Conservation (phyloP, 2,329 filamentous ascomycete species). For the Colletotrichum sp. region DNA sequence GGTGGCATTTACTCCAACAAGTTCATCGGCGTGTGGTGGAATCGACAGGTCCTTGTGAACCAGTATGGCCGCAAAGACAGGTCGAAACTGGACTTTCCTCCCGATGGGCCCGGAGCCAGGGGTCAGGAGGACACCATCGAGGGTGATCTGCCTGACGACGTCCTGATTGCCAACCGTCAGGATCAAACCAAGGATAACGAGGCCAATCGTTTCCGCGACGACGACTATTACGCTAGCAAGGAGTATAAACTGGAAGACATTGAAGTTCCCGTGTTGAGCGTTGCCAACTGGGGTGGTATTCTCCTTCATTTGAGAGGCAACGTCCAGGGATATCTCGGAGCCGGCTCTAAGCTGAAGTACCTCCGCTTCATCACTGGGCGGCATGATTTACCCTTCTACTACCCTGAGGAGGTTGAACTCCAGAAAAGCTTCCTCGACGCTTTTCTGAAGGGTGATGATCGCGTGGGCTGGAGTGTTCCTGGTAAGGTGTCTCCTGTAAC, state of each 20-base stretch:
- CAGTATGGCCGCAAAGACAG: constrained; percentile 68
- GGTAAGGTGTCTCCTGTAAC: constrained; percentile 66
- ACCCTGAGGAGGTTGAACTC: constrained; percentile 70
- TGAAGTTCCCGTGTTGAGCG: constrained; percentile 68
- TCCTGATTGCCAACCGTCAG: constrained; percentile 51
- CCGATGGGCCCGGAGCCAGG: constrained; percentile 32
- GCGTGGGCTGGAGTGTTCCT: constrained; percentile 61
- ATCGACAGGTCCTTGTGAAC: constrained; percentile 69
- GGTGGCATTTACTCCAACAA: constrained; percentile 65
- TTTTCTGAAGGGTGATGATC: constrained; percentile 72
- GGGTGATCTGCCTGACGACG: constrained; percentile 60
- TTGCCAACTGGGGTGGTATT: constrained; percentile 77
- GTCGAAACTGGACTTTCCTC: constrained; percentile 17
- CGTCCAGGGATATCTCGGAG: constrained; percentile 67
- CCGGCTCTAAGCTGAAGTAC: constrained; percentile 72
- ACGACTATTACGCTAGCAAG: constrained; percentile 68
- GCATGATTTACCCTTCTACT: constrained; percentile 77
- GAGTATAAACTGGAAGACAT: constrained; percentile 71
- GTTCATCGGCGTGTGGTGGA: constrained; percentile 71
- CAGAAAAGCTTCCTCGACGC: constrained; percentile 73
- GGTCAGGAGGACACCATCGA: constrained; percentile 60
- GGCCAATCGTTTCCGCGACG: constrained; percentile 62
- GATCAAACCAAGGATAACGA: constrained; percentile 54
- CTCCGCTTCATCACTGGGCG: constrained; percentile 73
- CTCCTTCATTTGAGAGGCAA: constrained; percentile 73